Base-by-base conservation (phyloP, 495 filamentous ascomycete species). In the Chaetomium cochliodes region DNA sequence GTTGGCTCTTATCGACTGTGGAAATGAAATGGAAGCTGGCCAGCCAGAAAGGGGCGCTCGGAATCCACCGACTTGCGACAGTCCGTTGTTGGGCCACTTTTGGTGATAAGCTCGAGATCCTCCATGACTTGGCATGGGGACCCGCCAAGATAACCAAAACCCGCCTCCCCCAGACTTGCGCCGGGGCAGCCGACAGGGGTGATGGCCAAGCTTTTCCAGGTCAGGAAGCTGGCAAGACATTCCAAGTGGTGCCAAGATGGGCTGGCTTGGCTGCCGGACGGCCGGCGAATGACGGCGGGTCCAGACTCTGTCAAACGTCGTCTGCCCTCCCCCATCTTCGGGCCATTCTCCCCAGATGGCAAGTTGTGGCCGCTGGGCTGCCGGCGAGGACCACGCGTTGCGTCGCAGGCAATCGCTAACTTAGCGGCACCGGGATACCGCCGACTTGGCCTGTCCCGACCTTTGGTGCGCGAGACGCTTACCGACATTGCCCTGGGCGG, bases 351-450 rank as follows among this genome's bases (percentile, higher is more conserved):
- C 65, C 56, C 58, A 65, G 63, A 58, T 4, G 66, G 57, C 44
- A 68, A 68, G 26, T 52, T 58, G 41, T 56, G 54, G 13, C 59
- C 60, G 51, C 63, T 37, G 49, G n/a, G 63, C 22, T 52, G 58
- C 22, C 18, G 33, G 62, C 18, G 53, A 57, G 42, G 66, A 6
- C 64, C 60, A 66, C 66, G 41, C 41, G 33, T 11, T 44, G 49
- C 13, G 47, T 56, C 15, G 39, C 60, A 50, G 26, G 55, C 47
- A 26, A 60, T 50, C 20, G 63, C 70, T 47, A 47, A 18, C 44
- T 47, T 68, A 67, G 66, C 63, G 58, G 47, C 68, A 62, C 71
- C 68, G 66, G 66, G 70, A 69, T 67, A 69, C 16, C 66, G 68
- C 70, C 70, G 70, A 56, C 70, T 73, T 70, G 68, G 70, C 67